Evolutionary conservation across 176 grass and related monocot genomes (phyloP).

Genomic region (Dendrocalamus sinicus): DNA sequence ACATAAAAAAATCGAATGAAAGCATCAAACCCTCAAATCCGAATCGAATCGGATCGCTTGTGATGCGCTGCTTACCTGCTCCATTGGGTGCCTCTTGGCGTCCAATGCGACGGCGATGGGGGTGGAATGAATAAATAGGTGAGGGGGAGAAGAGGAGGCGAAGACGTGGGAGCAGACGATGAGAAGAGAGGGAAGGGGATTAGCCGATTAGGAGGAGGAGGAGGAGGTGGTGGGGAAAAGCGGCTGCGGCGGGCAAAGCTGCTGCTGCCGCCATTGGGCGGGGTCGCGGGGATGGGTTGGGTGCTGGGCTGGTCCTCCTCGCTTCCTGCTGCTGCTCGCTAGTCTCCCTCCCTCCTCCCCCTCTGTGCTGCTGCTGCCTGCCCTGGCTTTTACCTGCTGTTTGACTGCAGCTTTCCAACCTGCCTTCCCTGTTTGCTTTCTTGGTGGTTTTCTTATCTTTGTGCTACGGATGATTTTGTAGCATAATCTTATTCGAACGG

Average conservation of each 20-base stretch:
- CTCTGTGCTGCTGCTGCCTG: slow-evolving; percentile 24
- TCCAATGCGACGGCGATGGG: slow-evolving; percentile 27
- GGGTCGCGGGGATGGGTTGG: slow-evolving; percentile 15
- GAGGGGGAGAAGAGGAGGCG: not conserved
- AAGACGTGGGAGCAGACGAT: not conserved
- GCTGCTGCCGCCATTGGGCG: slow-evolving; percentile 47
- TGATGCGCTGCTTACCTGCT: slow-evolving; percentile 64
- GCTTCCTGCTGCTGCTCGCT: not conserved
- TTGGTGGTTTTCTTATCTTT: not conserved
- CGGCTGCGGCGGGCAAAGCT: slow-evolving; percentile 32
- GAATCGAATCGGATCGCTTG: slow-evolving; percentile 34
- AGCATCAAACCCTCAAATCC: not conserved
- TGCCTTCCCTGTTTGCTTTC: not conserved
- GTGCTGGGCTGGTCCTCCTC: slow-evolving; percentile 40
- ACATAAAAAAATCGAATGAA: not conserved
- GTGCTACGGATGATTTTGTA: not conserved
- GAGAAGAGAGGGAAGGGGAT: slow-evolving; percentile 29
- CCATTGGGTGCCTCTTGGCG: slow-evolving; percentile 51
- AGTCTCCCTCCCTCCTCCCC: not conserved
- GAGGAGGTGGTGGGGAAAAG: slow-evolving; percentile 37
- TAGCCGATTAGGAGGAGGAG: not conserved
- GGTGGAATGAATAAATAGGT: not conserved
- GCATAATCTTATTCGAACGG: too few relatives aligned
- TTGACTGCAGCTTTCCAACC: slow-evolving; percentile 42
- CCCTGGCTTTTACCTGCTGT: slow-evolving; percentile 43